Evolutionary conservation across 306 rosid species (phyloP), one percentile per base, ranked within the genome.

Genomic region (Trifolium fragiferum): DNA sequence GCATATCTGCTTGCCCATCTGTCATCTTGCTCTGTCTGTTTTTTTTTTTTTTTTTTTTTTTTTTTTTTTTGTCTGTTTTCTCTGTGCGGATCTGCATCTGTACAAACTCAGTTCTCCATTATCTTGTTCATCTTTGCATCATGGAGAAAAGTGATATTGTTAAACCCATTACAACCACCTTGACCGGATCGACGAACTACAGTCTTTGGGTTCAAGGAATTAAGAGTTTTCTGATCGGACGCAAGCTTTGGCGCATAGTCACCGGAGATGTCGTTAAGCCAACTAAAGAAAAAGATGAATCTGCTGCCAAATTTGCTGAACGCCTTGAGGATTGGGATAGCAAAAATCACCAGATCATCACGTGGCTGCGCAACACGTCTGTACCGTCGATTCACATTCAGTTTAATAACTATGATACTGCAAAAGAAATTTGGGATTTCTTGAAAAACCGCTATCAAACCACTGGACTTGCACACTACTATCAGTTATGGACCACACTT

Each of bases 391-490:
- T 44, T 44, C 50, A 44, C n/a, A 44, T 44, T 44, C 50, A 44
- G 7, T 44, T 44, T 44, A 1, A 44, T 44, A 44, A 44, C 50
- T 44, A 40, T 40, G 63, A 57, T 57, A 21, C 16, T 21, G 16
- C 16, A 21, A 57, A 54, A 54, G 61, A 21, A 54, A 8, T 54
- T 23, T 54, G 32, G 61, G 61, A 54, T 54, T 54, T 54, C 15
- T 57, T 57, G 63, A 10, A 25, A 21, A 57, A 27, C 10, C 37
- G 35, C 14, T 57, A 57, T 23, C 63, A 57, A 10, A 57, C 35
- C n/a, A 57, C 40, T 27, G 65, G 19, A 25, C 19, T 59, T 25
- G 62, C 74, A n/a, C 74, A 69, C 18, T 69, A 27, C 9, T 69
- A 69, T 19, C 46, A 69, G 14, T 50, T 69, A 21, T 69, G 47